A percentile compares a stretch with the other conserved stretches of the same genome.
phyloP scores from a whole-genome alignment of 2,329 filamentous ascomycete genomes.

The Aspergillus versicolor region DNA sequence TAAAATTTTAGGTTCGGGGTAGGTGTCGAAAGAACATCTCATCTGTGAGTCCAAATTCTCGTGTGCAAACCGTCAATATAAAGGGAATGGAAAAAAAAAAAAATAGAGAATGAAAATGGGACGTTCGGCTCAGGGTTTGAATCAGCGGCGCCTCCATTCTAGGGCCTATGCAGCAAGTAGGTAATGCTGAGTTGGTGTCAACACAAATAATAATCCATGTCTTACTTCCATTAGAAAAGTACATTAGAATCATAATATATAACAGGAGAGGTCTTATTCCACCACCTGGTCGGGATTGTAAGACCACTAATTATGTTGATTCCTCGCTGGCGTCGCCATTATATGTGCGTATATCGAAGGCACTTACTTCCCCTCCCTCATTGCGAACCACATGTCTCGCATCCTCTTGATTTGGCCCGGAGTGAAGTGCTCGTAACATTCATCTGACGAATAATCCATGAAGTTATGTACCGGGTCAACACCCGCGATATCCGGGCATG shows the following conservation, averaged over 20 bases:
- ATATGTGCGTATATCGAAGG: constrained; percentile 3
- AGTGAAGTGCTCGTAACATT: constrained; percentile 56
- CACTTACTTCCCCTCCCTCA: constrained; percentile 36
- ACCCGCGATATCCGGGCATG: constrained; percentile 47
- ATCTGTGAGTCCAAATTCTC: no score
- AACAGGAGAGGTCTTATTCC: neutral
- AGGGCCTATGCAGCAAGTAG: no score
- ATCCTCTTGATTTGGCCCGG: constrained; percentile 51
- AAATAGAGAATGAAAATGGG: no score
- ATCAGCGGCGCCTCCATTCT: no score
- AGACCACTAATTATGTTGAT: neutral
- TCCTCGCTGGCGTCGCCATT: neutral
- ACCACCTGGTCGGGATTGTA: neutral
- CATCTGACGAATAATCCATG: constrained; percentile 60
- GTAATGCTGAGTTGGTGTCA: no score
- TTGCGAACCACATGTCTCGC: constrained; percentile 51
- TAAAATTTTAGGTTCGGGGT: no score
- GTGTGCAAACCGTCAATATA: no score
- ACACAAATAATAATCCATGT: neutral
- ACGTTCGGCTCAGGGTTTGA: no score
- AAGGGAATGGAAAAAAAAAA: no score
- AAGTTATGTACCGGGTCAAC: constrained; percentile 58
- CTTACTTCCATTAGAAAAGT: neutral
- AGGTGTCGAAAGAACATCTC: no score
- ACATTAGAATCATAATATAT: neutral